Base-by-base conservation (phyloP, 768 basidiomycete genomes). In the Lyophyllum atratum region DNA sequence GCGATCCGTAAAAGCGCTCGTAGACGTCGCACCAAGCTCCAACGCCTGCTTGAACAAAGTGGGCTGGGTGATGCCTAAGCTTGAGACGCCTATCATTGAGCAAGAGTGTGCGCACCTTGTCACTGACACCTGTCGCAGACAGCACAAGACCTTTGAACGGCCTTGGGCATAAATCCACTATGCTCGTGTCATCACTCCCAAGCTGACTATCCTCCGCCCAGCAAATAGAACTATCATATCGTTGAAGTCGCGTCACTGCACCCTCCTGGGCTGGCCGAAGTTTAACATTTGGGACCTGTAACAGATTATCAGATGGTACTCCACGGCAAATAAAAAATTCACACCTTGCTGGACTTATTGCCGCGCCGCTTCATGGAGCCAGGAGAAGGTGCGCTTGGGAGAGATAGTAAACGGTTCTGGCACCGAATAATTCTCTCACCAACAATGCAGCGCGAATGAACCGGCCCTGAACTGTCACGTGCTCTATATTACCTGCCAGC, bases 201-300 rank as follows among this genome's bases (percentile, higher is more conserved):
- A 69, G 53, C 61, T 85, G 85, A 3, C 76, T 83, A 59, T 86
- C 82, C 53, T 73, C 74, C 52, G 72, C 81, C 74, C 70, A 72
- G 58, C 69, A 78, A 56, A 70, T 68, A 59, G 72, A 76, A 47
- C 70, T 67, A 49, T 56, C 59, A 33, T 58, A 43, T 43, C 64
- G 55, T 51, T 72, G 57, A 42, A 68, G 66, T 55, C 66, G 65
- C 56, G 66, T 59, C 47, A 72, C 62, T 46, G 73, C 66, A 43
- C 64, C 69, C 58, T 70, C 70, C 54, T 77, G 78, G 12, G 83
- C 84, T 3, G 90, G 90, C 19, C 91, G 85, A 58, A 93, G 81
- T 60, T 87, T 91, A 59, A 92, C 91, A 75, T 88, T 89, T 2
- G 91, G 90, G 15, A 93, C 90, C 90, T 92, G 51, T 22, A 3